Evolutionary conservation across 768 basidiomycete genomes (phyloP), one percentile per base, ranked within the genome.

Genomic region (Dacryopinax spathularia): DNA sequence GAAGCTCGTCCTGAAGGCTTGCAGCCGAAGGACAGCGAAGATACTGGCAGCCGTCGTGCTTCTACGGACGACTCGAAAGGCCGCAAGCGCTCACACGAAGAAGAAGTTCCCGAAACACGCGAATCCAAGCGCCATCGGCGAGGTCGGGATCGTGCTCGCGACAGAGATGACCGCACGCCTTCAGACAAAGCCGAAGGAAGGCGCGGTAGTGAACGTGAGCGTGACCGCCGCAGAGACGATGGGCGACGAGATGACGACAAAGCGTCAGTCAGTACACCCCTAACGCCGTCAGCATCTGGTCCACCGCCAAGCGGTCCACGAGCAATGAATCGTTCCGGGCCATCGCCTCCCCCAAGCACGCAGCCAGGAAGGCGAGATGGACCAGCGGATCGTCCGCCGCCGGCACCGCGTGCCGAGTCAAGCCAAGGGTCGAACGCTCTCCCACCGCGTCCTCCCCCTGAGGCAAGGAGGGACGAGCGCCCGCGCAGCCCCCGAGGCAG

Each of bases 401-500:
- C 41, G 25, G 22, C 48, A 13, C 48, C 25, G 6, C 48, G 48
- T 9, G 10, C 48, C 31, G 48, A 56, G 25, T 56, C 48, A 13
- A 27, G 25, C 5, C 20, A 56, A 9, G 13, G 5, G 2, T 22
- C 13, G 9, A 29, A 29, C 48, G 48, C 25, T 29, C 25, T 31
- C 13, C 48, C 48, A 27, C 15, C 48, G 2, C 48, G 48, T 18
- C 25, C 48, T 2, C 48, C 48, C 15, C 48, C 48, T 15, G 48
- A 29, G 13, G 1, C 48, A 60, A 60, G 59, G 0, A 59, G 64
- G 25, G 63, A 60, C 6, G 65, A 69, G 39, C 69, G 69, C 35
- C 66, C 61, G 29, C 64, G 65, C 34, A 59, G 71, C 59, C 72
- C 74, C 41, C 71, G 76, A 63, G 61, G 25, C 5, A n/a, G 33